These are phyloP conservation scores for Ogataea paraovalis DNA, from an alignment of 805 yeast species.

Conservation along the genomic window DNA sequence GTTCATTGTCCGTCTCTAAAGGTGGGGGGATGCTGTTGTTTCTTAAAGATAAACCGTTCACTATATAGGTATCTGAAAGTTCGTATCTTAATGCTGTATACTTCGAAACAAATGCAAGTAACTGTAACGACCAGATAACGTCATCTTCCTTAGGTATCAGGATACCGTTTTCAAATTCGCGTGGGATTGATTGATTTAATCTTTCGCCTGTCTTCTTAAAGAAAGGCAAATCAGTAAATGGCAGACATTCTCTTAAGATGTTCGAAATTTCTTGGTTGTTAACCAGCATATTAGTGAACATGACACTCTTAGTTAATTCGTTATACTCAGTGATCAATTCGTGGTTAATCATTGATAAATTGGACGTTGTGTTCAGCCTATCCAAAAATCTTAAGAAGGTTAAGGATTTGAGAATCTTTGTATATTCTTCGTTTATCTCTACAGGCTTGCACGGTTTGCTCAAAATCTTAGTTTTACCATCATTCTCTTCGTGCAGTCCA, in stretches of 20 bases:
- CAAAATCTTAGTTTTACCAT: conserved; percentile 4
- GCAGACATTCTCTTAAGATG: conserved; percentile 21
- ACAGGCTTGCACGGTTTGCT: conserved; percentile 3
- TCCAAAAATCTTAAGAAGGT: conserved; percentile 27
- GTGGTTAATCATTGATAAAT: conserved; percentile 16
- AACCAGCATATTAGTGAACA: conserved; percentile 25
- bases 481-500: conserved; percentile 21
- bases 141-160: conserved; percentile 92
- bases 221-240: conserved; percentile 18
- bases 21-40: conserved; percentile 33
- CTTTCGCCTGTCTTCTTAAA: conserved; percentile 19
- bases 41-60: conserved; percentile 62
- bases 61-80: conserved; percentile 71
- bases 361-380: conserved; percentile 23
- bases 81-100: conserved; percentile 74
- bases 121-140: conserved; percentile 87
- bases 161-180: conserved; percentile 60
- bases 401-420: conserved; percentile 24
- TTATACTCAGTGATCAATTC: conserved; percentile 22
- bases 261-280: conserved; percentile 28
- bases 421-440: conserved; percentile 24
- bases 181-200: conserved; percentile 36
- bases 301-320: conserved; percentile 22
- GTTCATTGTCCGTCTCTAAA: conserved; percentile 25
- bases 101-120: conserved; percentile 89